These are phyloP conservation scores for Boletus barrowsii DNA, from an alignment of 768 basidiomycete species.

Conservation along the genomic window DNA sequence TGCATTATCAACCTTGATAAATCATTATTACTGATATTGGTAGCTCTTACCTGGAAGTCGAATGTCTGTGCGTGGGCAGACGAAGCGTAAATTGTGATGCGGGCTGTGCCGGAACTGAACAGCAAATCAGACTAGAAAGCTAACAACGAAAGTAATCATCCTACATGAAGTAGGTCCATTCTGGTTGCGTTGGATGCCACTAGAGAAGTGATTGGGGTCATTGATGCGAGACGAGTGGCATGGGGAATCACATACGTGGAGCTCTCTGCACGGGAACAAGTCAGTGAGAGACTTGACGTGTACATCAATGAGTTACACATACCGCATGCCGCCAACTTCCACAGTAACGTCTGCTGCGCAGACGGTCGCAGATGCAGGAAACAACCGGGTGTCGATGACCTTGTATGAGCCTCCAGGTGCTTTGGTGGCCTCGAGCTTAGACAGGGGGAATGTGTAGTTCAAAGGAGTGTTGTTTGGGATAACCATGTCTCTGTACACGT, in stretches of 20 bases:
- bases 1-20: conserved; percentile 15
- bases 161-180: conserved; percentile 45
- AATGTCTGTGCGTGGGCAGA: conserved; percentile 39
- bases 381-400: conserved; percentile 54
- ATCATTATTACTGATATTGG: background rate
- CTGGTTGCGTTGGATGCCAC: conserved; percentile 54
- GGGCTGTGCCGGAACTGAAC: conserved; percentile 37
- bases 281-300: background rate
- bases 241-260: conserved; percentile 38
- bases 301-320: conserved; percentile 5
- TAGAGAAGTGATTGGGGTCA: conserved; percentile 8
- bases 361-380: conserved; percentile 51
- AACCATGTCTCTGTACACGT: conserved; percentile 41
- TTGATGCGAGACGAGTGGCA: background rate
- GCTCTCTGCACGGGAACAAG: conserved; percentile 31
- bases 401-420: conserved; percentile 58
- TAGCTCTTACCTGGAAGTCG: conserved; percentile 39
- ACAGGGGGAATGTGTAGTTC: conserved; percentile 56
- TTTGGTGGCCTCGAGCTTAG: conserved; percentile 41
- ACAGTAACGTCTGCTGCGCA: conserved; percentile 57
- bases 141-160: background rate
- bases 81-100: conserved; percentile 43
- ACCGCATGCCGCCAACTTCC: conserved; percentile 62
- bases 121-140: background rate
- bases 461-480: conserved; percentile 47